Evolutionary conservation across 257 asterid species (phyloP).

Genomic region (Gardenia jasminoides): DNA sequence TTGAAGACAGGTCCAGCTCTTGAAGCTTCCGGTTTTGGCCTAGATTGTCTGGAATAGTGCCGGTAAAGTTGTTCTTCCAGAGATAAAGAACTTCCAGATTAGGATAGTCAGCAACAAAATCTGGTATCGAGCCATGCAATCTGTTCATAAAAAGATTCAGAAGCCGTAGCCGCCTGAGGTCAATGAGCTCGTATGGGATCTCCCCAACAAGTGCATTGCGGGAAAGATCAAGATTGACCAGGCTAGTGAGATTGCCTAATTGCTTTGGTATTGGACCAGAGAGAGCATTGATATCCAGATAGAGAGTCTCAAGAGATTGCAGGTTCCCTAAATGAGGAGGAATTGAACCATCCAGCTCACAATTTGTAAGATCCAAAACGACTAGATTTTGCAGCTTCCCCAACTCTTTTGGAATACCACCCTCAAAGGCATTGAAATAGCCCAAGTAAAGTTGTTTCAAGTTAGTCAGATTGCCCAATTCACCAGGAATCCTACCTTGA

Average conservation of each 20-base stretch:
- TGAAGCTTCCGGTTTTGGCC: conserved; percentile 64
- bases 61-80: conserved; percentile 97
- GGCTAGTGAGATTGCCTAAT: conserved; percentile 69
- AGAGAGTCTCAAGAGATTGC: conserved; percentile 59
- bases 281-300: conserved; percentile 57
- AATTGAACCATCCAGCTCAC: conserved; percentile 70
- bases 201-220: conserved; percentile 70
- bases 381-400: conserved; percentile 70
- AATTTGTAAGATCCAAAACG: conserved; percentile 65
- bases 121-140: conserved; percentile 83
- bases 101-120: conserved; percentile 61
- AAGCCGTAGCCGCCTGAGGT: conserved; percentile 52
- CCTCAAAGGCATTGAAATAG: conserved; percentile 53
- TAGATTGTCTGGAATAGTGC: conserved; percentile 61
- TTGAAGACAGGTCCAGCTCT: conserved; percentile 74
- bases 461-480: conserved; percentile 73
- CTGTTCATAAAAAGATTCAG: conserved; percentile 77
- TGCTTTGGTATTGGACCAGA: conserved; percentile 71
- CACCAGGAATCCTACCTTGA: conserved; percentile 67
- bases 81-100: conserved; percentile 64
- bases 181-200: conserved; percentile 71
- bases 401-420: conserved; percentile 82
- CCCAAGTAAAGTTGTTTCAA: conserved; percentile 85
- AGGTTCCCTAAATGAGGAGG: conserved; percentile 76
- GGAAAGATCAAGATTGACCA: conserved; percentile 80